Percentiles rank a stretch among this genome's conserved stretches.
phyloP scores from a whole-genome alignment of 805 yeast species.

The Pichia californica region DNA sequence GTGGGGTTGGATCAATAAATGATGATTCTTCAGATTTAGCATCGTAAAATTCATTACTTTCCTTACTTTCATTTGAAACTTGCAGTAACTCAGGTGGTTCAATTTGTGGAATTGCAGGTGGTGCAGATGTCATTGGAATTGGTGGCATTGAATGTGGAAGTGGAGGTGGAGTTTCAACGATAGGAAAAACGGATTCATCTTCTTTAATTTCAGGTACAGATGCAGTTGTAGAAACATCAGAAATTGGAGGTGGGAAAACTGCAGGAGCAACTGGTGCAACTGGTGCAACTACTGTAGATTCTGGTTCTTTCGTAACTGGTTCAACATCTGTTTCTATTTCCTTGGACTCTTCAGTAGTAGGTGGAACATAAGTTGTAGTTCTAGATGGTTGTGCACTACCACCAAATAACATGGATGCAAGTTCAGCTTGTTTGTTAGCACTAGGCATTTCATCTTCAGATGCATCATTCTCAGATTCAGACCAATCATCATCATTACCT shows the following conservation, averaged over 20 bases:
- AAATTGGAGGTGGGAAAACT: conserved; percentile 2
- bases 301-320: background rate
- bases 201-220: too few relatives aligned
- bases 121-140: conserved; percentile 11
- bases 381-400: conserved; percentile 29
- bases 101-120: conserved; percentile 18
- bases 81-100: background rate
- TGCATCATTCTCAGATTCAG: conserved; percentile 35
- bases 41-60: conserved; percentile 12
- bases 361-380: conserved; percentile 17
- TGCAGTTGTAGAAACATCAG: conserved; percentile 2
- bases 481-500: conserved; percentile 34
- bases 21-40: conserved; percentile 15
- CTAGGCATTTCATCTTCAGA: conserved; percentile 42
- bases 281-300: background rate
- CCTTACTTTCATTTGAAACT: background rate
- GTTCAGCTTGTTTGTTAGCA: conserved; percentile 49
- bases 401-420: conserved; percentile 50
- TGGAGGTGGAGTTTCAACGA: too few relatives aligned
- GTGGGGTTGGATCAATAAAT: conserved; percentile 21
- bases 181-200: too few relatives aligned
- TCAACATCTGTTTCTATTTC: background rate
- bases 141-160: conserved; percentile 18
- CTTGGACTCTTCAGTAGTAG: background rate
- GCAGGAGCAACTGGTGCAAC: conserved; percentile 5